phyloP scores from a whole-genome alignment of 1,284 basidiomycete species.

The Irpex lacteus region DNA sequence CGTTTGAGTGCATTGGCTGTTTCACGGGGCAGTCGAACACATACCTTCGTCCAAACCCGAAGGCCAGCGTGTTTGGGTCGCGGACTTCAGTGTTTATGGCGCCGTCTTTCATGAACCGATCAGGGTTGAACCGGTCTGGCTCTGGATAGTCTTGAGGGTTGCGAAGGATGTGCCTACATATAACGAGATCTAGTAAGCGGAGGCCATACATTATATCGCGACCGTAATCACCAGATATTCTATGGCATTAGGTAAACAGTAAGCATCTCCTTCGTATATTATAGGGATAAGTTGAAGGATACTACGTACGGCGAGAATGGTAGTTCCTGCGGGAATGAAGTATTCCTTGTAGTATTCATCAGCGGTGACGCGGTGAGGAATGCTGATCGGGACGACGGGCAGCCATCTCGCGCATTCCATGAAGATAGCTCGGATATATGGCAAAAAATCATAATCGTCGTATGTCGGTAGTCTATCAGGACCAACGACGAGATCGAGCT shows the following conservation, averaged over 20 bases:
- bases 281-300: too few relatives aligned
- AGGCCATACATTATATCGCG: too few relatives aligned
- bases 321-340: slow-evolving; percentile 24
- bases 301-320: not conserved
- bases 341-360: slow-evolving; percentile 28
- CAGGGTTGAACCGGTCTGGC: slow-evolving; percentile 15
- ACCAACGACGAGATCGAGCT: slow-evolving; percentile 28
- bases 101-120: slow-evolving; percentile 12
- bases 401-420: slow-evolving; percentile 1
- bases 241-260: too few relatives aligned
- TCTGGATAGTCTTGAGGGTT: slow-evolving; percentile 15
- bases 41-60: slow-evolving; percentile 2
- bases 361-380: slow-evolving; percentile 4
- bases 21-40: not conserved
- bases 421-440: not conserved
- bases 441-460: not conserved
- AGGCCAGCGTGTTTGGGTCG: not conserved
- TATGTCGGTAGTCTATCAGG: not conserved
- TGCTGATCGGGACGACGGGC: not conserved
- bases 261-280: too few relatives aligned
- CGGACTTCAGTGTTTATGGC: slow-evolving; percentile 6
- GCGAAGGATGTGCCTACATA: slow-evolving; percentile 16
- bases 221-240: too few relatives aligned
- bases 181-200: too few relatives aligned
- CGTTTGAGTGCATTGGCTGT: not conserved